These are phyloP conservation scores for Fusarium caatingaense DNA, from an alignment of 2,329 filamentous ascomycete genomes.

Conservation along the genomic window DNA sequence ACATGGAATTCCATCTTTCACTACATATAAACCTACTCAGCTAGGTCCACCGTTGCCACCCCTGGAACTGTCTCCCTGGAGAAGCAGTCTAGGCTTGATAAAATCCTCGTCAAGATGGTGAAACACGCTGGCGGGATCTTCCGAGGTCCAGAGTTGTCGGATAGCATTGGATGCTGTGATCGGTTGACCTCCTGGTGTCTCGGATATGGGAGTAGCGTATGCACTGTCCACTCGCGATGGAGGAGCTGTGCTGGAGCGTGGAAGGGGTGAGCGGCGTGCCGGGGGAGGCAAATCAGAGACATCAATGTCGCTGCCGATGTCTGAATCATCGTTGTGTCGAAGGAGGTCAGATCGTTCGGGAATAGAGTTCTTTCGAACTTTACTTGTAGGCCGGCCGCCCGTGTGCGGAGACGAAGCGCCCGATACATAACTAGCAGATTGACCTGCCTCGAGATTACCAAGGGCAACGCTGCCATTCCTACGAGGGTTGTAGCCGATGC, in stretches of 20 bases:
- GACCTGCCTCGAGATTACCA: conserved; percentile 59
- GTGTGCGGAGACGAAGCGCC: conserved; percentile 63
- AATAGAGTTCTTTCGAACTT: conserved; percentile 65
- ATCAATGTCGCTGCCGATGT: conserved; percentile 73
- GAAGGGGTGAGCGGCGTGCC: conserved; percentile 58
- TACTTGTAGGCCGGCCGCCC: conserved; percentile 57
- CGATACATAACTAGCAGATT: conserved; percentile 63
- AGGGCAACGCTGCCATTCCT: conserved; percentile 71
- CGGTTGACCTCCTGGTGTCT: conserved; percentile 51
- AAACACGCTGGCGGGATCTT: conserved; percentile 91
- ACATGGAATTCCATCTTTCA: conserved; percentile 14
- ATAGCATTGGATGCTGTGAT: conserved; percentile 82
- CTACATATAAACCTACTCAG: conserved; percentile 18
- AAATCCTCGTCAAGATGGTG: conserved; percentile 94
- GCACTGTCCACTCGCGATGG: conserved; percentile 46
- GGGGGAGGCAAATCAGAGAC: conserved; percentile 74
- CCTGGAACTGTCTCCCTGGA: conserved; percentile 72
- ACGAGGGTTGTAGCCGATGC: conserved; percentile 81
- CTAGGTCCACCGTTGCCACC: conserved; percentile 45
- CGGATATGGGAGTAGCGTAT: conserved; percentile 47
- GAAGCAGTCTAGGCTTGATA: conserved; percentile 89
- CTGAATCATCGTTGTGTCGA: conserved; percentile 63
- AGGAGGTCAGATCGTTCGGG: conserved; percentile 68
- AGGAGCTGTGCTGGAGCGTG: conserved; percentile 44
- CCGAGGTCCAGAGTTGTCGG: conserved; percentile 81